Percentiles rank a stretch among this genome's conserved stretches.
These are phyloP conservation scores for Serendipita sp. DNA, from an alignment of 1,284 basidiomycete genomes.

Conservation along the genomic window DNA sequence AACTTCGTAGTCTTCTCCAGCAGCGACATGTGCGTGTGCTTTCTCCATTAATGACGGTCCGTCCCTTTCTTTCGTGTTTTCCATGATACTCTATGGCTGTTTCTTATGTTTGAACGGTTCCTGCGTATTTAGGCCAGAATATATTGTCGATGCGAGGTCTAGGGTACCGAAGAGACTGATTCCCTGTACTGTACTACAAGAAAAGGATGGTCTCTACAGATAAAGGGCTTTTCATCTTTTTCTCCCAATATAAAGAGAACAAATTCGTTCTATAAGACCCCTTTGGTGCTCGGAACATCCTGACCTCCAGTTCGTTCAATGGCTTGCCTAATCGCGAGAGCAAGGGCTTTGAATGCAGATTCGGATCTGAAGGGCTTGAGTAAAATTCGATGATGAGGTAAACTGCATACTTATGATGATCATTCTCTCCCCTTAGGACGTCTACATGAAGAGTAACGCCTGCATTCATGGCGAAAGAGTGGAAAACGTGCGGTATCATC, in stretches of 20 bases:
- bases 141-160: too few relatives aligned
- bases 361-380: conserved; percentile 50
- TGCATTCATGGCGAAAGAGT: conserved; percentile 84
- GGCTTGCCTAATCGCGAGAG: conserved; percentile 88
- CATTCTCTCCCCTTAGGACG: conserved; percentile 87
- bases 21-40: conserved; percentile 69
- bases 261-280: conserved; percentile 45
- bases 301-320: conserved; percentile 78
- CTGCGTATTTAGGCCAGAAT: too few relatives aligned
- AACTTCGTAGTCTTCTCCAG: conserved; percentile 52
- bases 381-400: neutral
- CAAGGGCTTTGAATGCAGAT: conserved; percentile 95
- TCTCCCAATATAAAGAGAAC: neutral
- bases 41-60: neutral
- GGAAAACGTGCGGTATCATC: conserved; percentile 93
- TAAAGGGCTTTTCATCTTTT: neutral
- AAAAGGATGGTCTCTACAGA: neutral
- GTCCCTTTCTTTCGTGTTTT: neutral
- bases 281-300: conserved; percentile 96
- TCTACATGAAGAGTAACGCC: conserved; percentile 91
- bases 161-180: too few relatives aligned
- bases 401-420: conserved; percentile 75
- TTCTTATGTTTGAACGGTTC: too few relatives aligned
- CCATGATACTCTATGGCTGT: neutral
- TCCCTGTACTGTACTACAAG: too few relatives aligned